Evolutionary conservation across 805 yeast species (phyloP), one percentile per base, ranked within the genome.

Genomic region (Lachancea lanzarotensis): DNA sequence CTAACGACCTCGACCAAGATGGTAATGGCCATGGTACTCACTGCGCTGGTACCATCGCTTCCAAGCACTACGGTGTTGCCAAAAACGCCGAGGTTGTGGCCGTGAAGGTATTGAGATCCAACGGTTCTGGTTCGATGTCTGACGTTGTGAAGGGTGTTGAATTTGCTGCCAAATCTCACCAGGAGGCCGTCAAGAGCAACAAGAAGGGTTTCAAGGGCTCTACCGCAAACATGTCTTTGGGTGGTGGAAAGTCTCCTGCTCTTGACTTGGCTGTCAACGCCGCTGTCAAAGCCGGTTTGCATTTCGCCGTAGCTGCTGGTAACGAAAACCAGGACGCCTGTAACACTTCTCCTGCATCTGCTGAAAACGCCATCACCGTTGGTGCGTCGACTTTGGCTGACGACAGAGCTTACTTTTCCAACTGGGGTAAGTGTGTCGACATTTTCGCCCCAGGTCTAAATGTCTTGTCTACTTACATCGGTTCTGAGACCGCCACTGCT

Each of bases 1-100:
- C 66, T 42, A 82, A 81, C 56, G 87, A 80, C 55, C 74, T 74
- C 43, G 88, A 82, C 53, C 58, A 72, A 36, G 96, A 90, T 63
- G 93, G 88, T 43, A 84, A 86, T 57, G 97, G 96, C 42, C 97
- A 89, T 67, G 97, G 97, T 59, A 87, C 96, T 38, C 97, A 89
- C 61, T 87, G 95, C 70, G 95, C 96, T n/a, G 97, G 96, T 68
- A 88, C 95, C 30, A 86, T 90, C 57, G 96, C 82, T 41, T 84
- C 93, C 18, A 72, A 72, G 49, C 70, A 78, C 42, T 86, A 82
- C 52, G 96, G 96, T 69, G 86, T 87, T 45, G 90, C 95, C 45
- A 87, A 88, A 67, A 72, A 77, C 42, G 93, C 90, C 9, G 72
- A 80, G 17, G 65, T 87, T 45, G 88, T 84, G 55, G 95, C 95